Evolutionary conservation across 2,329 filamentous ascomycete species (phyloP), one percentile per base, ranked within the genome.

Genomic region (Calonectria pauciramosa): DNA sequence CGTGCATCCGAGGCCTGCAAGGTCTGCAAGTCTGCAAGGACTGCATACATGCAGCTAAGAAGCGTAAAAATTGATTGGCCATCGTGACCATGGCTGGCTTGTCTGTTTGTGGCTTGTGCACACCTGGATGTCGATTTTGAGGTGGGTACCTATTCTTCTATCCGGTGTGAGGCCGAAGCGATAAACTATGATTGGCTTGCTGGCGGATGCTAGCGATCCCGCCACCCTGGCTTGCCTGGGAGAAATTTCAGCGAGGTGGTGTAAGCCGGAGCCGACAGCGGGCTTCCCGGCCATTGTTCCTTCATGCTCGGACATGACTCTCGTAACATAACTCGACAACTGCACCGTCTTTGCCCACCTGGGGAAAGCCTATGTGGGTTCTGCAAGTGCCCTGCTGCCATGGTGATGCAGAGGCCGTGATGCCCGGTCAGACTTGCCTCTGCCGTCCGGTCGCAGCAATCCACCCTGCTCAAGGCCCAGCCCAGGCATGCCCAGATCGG

Each of bases 211-310:
- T 69, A 52, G 47, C 47, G 71, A 70, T 72, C 78, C 14, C 77
- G 73, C 75, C 73, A 78, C 75, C n/a, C n/a, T n/a, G n/a, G n/a
- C n/a, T n/a, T n/a, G n/a, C n/a, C 51, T 73, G 73, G 74, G 68
- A 60, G 71, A 81, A 81, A 80, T 76, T 79, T 80, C 72, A 74
- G 28, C 68, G 34, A 54, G 66, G 51, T 54, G 52, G 44, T 59
- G 47, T 38, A 64, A 41, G 67, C 75, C 78, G 74, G 79, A 80
- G 78, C 79, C 79, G 79, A 80, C 78, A 73, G 72, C 79, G 77
- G 75, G 76, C 47, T 52, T 47, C 34, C 32, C 28, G 49, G 41
- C 52, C 51, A 44, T 60, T 36, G 44, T 52, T 38, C 71, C 63
- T 76, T 30, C 36, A 52, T 63, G 63, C 70, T 52, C 63, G 60